A percentile compares a stretch with the other conserved stretches of the same genome.
Evolutionary conservation across 1,284 basidiomycete species (phyloP).

Genomic region (Tylopilus microsporus): DNA sequence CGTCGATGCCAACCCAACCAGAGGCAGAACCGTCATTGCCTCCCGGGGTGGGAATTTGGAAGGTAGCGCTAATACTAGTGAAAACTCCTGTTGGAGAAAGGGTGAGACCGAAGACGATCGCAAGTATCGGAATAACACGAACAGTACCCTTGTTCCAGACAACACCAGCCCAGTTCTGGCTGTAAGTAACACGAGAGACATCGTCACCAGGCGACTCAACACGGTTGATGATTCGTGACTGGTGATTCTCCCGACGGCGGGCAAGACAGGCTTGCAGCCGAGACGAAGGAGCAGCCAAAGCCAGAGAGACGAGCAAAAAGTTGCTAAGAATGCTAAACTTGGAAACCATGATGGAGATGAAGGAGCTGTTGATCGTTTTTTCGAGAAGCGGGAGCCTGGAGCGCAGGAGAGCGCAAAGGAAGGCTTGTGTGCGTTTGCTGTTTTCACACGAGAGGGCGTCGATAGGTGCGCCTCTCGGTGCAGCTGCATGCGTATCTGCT

Average conservation of each 20-base stretch:
- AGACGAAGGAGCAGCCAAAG: constrained; percentile 20
- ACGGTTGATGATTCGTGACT: constrained; percentile 6
- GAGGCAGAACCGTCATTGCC: constrained; percentile 14
- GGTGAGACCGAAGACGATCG: background rate
- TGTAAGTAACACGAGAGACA: constrained; percentile 15
- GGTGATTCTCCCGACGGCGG: constrained; percentile 14
- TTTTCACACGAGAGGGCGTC: background rate
- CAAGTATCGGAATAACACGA: background rate
- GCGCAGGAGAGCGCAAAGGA: background rate
- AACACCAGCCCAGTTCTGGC: constrained; percentile 21
- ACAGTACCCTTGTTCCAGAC: constrained; percentile 8
- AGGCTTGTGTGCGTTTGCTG: constrained; percentile 11
- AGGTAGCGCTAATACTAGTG: constrained; percentile 15
- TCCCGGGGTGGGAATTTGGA: constrained; percentile 14
- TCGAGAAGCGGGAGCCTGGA: background rate
- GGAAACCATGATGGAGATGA: constrained; percentile 16
- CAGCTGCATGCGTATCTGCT: no score
- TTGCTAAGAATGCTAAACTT: constrained; percentile 16
- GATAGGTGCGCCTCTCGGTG: background rate
- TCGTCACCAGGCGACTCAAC: background rate
- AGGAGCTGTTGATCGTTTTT: background rate
- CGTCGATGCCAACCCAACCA: constrained; percentile 26
- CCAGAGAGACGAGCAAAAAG: constrained; percentile 19
- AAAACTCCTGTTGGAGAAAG: constrained; percentile 15
- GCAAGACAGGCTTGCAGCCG: constrained; percentile 7